Evolutionary conservation across 768 basidiomycete species (phyloP).

Genomic region (Suillus paluster): DNA sequence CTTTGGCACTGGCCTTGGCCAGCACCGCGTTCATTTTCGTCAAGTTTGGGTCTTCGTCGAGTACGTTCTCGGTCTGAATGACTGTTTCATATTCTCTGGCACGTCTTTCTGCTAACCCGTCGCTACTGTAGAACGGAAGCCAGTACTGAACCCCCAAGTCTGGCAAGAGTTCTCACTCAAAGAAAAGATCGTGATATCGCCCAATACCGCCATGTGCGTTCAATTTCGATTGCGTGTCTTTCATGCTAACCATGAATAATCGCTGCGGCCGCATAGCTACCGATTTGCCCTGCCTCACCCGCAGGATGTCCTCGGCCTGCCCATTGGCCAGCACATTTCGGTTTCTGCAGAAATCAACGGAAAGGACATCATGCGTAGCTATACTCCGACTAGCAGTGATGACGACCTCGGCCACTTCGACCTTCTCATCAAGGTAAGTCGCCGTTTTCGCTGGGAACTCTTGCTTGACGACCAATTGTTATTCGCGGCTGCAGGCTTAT

Average conservation of each 20-base stretch:
- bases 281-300: slow-evolving; percentile 82
- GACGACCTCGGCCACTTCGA: slow-evolving; percentile 95
- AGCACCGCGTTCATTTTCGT: slow-evolving; percentile 55
- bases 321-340: slow-evolving; percentile 96
- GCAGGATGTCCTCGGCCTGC: slow-evolving; percentile 86
- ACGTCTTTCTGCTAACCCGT: slow-evolving; percentile 10
- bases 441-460: neutral
- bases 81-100: neutral
- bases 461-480: slow-evolving; percentile 3
- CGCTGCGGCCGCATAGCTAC: slow-evolving; percentile 59
- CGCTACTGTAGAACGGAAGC: slow-evolving; percentile 56
- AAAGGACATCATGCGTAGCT: slow-evolving; percentile 88
- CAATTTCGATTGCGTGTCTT: slow-evolving; percentile 6
- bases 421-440: slow-evolving; percentile 88
- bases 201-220: slow-evolving; percentile 92
- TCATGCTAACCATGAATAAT: slow-evolving; percentile 4
- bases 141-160: slow-evolving; percentile 69
- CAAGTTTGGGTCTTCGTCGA: slow-evolving; percentile 48
- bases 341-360: slow-evolving; percentile 90
- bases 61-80: slow-evolving; percentile 36
- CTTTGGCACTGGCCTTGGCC: slow-evolving; percentile 55
- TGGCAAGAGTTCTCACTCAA: slow-evolving; percentile 86
- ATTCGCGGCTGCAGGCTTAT: slow-evolving; percentile 65
- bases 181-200: slow-evolving; percentile 84
- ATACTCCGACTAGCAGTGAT: slow-evolving; percentile 95